These are phyloP conservation scores for Helicostylum pulchrum DNA, from an alignment of 192 early-diverging fungal species.

Conservation along the genomic window DNA sequence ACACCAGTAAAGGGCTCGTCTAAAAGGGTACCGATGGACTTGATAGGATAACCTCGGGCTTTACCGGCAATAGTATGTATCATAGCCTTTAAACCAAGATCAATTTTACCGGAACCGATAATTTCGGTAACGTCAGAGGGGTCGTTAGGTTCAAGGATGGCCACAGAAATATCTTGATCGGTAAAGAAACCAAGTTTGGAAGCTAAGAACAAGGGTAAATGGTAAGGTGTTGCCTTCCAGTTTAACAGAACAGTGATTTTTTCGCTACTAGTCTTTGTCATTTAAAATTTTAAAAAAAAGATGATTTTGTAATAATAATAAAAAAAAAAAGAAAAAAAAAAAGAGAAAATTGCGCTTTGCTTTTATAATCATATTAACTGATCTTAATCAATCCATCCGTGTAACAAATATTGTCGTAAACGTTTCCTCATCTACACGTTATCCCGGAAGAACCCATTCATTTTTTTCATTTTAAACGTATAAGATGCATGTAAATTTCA, in stretches of 20 bases:
- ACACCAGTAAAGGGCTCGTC: constrained; percentile 68
- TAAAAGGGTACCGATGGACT: constrained; percentile 59
- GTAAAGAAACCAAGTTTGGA: constrained; percentile 59
- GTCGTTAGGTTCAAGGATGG: constrained; percentile 64
- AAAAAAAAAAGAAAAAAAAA: no score
- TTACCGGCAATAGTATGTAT: constrained; percentile 69
- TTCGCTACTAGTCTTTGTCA: constrained; percentile 50
- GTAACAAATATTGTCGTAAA: not conserved
- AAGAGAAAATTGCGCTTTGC: no score
- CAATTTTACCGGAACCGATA: constrained; percentile 59
- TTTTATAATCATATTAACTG: not conserved
- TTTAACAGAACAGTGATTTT: constrained; percentile 55
- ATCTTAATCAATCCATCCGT: constrained; percentile 32
- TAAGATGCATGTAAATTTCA: no score
- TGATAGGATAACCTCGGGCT: constrained; percentile 60
- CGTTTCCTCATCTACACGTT: no score
- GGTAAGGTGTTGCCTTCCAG: constrained; percentile 63
- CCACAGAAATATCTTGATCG: constrained; percentile 57
- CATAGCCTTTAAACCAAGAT: constrained; percentile 67
- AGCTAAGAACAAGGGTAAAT: constrained; percentile 60
- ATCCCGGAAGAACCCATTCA: no score
- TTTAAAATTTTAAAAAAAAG: no score
- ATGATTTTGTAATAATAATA: no score
- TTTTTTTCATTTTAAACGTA: no score
- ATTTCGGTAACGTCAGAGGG: constrained; percentile 65